Percentiles rank a stretch among this genome's conserved stretches.
phyloP scores from a whole-genome alignment of 1,284 basidiomycete species.

The Trametes sp. region DNA sequence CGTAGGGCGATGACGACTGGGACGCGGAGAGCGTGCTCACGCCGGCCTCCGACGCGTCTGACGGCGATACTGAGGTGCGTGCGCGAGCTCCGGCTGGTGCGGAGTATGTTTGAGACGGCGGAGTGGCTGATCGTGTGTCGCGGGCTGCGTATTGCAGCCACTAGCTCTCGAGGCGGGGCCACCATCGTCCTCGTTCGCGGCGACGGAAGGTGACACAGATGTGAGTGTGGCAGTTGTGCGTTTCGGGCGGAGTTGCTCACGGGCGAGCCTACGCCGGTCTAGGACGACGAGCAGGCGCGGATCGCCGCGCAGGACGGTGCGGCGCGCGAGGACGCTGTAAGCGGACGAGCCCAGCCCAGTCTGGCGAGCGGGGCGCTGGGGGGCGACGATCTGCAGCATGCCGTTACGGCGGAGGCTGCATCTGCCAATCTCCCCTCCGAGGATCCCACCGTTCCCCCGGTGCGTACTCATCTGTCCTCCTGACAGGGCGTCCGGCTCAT shows the following conservation, averaged over 20 bases:
- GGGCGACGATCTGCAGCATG: constrained; percentile 17
- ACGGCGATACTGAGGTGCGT: constrained; percentile 28
- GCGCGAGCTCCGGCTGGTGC: constrained; percentile 2
- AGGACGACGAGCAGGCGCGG: constrained; percentile 23
- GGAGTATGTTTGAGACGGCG: background rate
- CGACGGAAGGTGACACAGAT: constrained; percentile 28
- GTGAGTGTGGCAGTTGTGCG: constrained; percentile 14
- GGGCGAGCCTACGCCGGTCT: constrained; percentile 2
- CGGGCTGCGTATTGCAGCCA: constrained; percentile 18
- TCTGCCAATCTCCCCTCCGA: constrained; percentile 9
- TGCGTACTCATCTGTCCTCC: constrained; percentile 8
- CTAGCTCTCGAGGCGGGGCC: constrained; percentile 29
- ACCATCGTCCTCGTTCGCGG: constrained; percentile 37
- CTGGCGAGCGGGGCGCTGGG: constrained; percentile 1
- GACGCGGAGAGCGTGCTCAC: constrained; percentile 25
- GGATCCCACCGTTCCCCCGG: constrained; percentile 15
- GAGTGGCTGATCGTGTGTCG: constrained; percentile 6
- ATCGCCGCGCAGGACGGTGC: constrained; percentile 1
- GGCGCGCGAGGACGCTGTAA: constrained; percentile 16
- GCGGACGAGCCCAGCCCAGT: background rate
- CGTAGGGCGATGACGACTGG: background rate
- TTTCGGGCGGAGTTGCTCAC: background rate
- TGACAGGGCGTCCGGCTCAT: background rate
- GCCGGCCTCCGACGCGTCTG: constrained; percentile 24
- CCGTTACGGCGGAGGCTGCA: background rate